Conservation (phyloP, 768 basidiomycete species). For the Leccinum rimulosum region DNA sequence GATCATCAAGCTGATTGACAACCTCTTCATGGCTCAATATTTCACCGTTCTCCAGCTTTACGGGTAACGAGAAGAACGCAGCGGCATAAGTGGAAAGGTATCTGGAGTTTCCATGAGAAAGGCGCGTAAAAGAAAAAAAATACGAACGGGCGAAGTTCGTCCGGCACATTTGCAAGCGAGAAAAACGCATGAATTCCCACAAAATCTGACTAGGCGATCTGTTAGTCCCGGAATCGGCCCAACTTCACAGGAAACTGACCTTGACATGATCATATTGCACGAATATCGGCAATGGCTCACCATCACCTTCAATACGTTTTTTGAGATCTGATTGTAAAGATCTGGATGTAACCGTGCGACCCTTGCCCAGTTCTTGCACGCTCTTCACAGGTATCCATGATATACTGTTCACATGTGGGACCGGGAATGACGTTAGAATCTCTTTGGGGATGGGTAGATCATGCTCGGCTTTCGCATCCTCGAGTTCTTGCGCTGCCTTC, state of each 20-base stretch:
- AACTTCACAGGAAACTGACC: constrained; percentile 39
- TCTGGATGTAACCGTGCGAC: constrained; percentile 34
- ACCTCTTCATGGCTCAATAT: constrained; percentile 84
- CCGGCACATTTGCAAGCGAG: constrained; percentile 70
- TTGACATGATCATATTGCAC: constrained; percentile 93
- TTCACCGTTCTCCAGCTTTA: constrained; percentile 68
- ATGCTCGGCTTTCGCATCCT: constrained; percentile 85
- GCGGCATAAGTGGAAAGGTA: constrained; percentile 76
- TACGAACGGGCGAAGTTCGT: constrained; percentile 65
- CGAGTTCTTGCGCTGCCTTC: constrained; percentile 61
- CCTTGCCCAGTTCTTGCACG: constrained; percentile 58
- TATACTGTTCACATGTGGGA: constrained; percentile 87
- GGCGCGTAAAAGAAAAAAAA: constrained; percentile 24
- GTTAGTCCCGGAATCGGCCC: not conserved
- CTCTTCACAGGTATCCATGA: constrained; percentile 85
- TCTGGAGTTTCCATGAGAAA: constrained; percentile 37
- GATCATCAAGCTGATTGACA: constrained; percentile 83
- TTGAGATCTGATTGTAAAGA: constrained; percentile 46
- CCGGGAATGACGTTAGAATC: constrained; percentile 81
- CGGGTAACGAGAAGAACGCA: constrained; percentile 86
- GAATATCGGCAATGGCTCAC: constrained; percentile 74
- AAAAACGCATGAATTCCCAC: constrained; percentile 77
- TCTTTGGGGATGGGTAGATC: constrained; percentile 78
- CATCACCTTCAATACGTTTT: constrained; percentile 66
- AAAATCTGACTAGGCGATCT: constrained; percentile 76